phyloP scores from a whole-genome alignment of 202 grass and related monocot genomes.

The Dendrocalamus latiflorus region DNA sequence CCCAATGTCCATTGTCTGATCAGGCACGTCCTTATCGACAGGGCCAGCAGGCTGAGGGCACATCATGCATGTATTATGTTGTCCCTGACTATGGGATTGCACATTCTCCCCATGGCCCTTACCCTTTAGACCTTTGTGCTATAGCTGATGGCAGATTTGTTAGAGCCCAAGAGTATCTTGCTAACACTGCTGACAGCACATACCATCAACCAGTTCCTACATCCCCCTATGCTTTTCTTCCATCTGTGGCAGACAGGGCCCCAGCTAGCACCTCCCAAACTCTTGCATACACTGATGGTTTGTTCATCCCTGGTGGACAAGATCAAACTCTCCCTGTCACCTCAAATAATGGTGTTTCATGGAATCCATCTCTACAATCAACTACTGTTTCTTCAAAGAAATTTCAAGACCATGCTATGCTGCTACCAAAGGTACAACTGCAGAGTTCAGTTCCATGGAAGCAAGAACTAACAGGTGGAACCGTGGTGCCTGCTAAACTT shows the following conservation, averaged over 20 bases:
- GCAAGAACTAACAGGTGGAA: constrained; percentile 16
- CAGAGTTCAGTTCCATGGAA: constrained; percentile 29
- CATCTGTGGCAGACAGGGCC: constrained; percentile 26
- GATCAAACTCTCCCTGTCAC: constrained; percentile 13
- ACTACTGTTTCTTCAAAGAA: constrained; percentile 20
- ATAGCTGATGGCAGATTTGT: constrained; percentile 29
- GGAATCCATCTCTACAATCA: constrained; percentile 23
- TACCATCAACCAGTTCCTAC: constrained; percentile 35
- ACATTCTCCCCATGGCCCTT: constrained; percentile 33
- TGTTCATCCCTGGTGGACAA: constrained; percentile 10
- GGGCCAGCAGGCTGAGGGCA: constrained; percentile 36
- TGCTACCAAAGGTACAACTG: constrained; percentile 7
- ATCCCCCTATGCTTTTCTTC: constrained; percentile 24
- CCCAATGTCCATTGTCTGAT: constrained; percentile 5
- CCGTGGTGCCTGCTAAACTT: constrained; percentile 10
- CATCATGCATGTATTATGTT: constrained; percentile 48
- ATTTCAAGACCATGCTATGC: constrained; percentile 24
- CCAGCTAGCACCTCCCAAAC: constrained; percentile 9
- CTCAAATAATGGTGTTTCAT: constrained; percentile 16
- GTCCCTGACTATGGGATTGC: constrained; percentile 37
- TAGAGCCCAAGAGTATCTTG: constrained; percentile 28
- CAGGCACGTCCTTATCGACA: constrained; percentile 6
- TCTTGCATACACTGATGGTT: constrained; percentile 2
- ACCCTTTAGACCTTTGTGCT: constrained; percentile 7
- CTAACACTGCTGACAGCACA: constrained; percentile 26